These are phyloP conservation scores for Microcos paniculata DNA, from an alignment of 345 rosid genomes.

Conservation along the genomic window DNA sequence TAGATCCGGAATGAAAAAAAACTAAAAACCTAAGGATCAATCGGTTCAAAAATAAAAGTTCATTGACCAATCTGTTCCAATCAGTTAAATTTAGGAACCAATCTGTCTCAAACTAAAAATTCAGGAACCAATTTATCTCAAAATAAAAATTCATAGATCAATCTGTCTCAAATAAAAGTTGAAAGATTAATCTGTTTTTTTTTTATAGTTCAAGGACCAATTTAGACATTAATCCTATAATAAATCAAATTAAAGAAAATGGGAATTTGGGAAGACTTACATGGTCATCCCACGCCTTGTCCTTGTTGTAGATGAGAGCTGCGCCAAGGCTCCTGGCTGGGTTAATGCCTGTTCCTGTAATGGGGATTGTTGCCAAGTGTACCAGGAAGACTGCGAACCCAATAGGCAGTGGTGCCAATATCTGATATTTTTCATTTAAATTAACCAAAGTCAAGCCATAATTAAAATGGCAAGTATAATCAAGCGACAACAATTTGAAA, in stretches of 20 bases:
- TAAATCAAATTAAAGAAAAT: not conserved
- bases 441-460: not conserved
- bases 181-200: too few species aligned
- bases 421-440: constrained; percentile 24
- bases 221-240: too few species aligned
- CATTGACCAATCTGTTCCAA: too few species aligned
- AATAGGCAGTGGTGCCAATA: constrained; percentile 53
- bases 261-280: constrained; percentile 17
- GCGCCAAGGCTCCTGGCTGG: constrained; percentile 58
- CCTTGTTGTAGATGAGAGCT: constrained; percentile 47
- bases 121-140: too few species aligned
- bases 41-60: too few species aligned
- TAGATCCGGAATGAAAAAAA: too few species aligned
- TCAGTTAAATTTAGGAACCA: too few species aligned
- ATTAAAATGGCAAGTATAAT: not conserved
- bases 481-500: not conserved
- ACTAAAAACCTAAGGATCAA: too few species aligned
- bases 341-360: constrained; percentile 53
- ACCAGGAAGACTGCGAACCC: constrained; percentile 55
- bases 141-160: too few species aligned
- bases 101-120: too few species aligned
- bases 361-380: constrained; percentile 51
- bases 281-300: constrained; percentile 46
- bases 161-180: too few species aligned
- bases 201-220: too few species aligned